Conservation (phyloP, 148 eudicot genomes). For the Salicornia ramosissima region DNA sequence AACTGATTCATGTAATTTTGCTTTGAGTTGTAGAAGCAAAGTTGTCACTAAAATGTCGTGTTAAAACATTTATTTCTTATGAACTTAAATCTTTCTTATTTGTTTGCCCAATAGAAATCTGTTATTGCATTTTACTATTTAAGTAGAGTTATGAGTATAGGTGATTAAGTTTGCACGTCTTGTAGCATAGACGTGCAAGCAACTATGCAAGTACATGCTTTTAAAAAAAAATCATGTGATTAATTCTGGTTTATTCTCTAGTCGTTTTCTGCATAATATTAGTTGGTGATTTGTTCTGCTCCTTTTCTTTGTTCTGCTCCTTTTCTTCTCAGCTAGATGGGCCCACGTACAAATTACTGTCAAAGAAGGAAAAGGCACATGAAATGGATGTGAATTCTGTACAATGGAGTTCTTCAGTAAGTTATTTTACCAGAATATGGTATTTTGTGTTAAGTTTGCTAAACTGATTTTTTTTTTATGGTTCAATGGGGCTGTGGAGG, state of each 20-base stretch:
- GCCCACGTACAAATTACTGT: slow-evolving; percentile 41
- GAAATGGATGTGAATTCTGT: slow-evolving; percentile 61
- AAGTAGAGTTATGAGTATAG: too few species aligned
- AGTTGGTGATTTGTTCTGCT: slow-evolving; percentile 9
- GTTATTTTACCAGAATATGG: neutral
- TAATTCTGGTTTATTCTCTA: neutral
- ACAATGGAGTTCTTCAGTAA: slow-evolving; percentile 58
- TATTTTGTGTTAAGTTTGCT: neutral
- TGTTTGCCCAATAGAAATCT: too few species aligned
- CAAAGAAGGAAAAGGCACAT: slow-evolving; percentile 66
- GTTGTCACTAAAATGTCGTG: neutral
- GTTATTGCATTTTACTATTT: too few species aligned
- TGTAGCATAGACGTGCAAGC: too few species aligned
- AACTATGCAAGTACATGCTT: too few species aligned
- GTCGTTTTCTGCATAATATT: neutral
- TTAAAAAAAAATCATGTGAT: neutral
- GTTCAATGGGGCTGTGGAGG: neutral
- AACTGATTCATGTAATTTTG: neutral
- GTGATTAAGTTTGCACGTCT: too few species aligned
- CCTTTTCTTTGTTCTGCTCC: too few species aligned
- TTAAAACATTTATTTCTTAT: neutral
- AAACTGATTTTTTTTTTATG: neutral
- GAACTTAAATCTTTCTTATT: too few species aligned
- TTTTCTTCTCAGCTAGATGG: slow-evolving; percentile 47
- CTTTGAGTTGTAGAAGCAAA: neutral